Base-by-base conservation (phyloP, 495 filamentous ascomycete genomes). In the Talaromyces wortmannii region DNA sequence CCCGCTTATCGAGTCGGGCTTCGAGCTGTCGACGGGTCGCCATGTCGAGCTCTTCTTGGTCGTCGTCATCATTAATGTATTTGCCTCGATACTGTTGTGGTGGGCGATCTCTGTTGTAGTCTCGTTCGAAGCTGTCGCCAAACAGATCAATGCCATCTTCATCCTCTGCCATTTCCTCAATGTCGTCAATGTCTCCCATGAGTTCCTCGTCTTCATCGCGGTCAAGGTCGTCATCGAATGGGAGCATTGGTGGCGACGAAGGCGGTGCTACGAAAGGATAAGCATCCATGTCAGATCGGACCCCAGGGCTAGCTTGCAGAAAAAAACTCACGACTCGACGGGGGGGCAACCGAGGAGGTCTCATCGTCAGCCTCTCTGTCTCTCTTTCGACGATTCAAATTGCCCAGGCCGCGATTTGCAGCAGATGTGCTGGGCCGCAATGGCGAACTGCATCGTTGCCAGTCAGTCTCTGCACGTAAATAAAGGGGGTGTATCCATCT, bases 151-250 rank as follows among this genome's bases (percentile, higher is more conserved):
- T 95, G 15, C 89, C 89, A 45, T 86, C 88, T 61, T 94, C 89
- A 62, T 97, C 94, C 67, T 97, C 95, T 10, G 92, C 95, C 83
- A 91, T 83, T 69, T 99, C 95, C 60, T 97, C 95, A 46, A 90
- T 81, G 62, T 99, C 95, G 54, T 97, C 92, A 60, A 97, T 83
- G 62, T 96, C 91, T 47, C 79, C 85, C 45, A 86, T 76, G 6
- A 95, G 68, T 57, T 91, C 87, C 51, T 81, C 77, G 48, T 90
- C 88, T 44, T 87, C 85, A 59, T 88, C 84, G 10, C 83, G 64
- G 52, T 91, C 86, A 36, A 92, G 86, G n/a, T 91, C 86, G 60
- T 92, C 76, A 51, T 84, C 78, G 42, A 78, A 75, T 43, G 82
- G 83, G 57, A 85, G 71, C 52, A 85, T 75, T 31, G 67, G 77